Evolutionary conservation across 169 alveolate species (phyloP).

Genomic region (Plasmodium reichenowi): DNA sequence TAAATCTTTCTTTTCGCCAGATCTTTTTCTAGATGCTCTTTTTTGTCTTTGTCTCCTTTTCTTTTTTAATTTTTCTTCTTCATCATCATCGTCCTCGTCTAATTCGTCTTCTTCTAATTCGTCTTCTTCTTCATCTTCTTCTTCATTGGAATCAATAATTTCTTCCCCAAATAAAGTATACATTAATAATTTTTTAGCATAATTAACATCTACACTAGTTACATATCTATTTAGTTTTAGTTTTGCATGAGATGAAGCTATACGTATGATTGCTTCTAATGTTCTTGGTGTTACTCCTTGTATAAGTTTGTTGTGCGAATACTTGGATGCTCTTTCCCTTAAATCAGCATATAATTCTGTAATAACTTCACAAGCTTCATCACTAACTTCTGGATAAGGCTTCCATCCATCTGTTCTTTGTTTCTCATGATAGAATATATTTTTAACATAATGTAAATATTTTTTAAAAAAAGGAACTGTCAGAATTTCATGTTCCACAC

Average conservation of each 20-base stretch:
- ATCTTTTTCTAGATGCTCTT: constrained; percentile 40
- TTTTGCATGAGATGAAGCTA: constrained; percentile 92
- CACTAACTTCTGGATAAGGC: constrained; percentile 87
- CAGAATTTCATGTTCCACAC: constrained; percentile 83
- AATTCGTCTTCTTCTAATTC: constrained; percentile 28
- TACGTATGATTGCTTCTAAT: constrained; percentile 91
- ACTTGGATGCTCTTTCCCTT: constrained; percentile 81
- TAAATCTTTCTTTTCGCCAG: constrained; percentile 25
- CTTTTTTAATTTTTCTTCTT: constrained; percentile 31
- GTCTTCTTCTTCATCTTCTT: constrained; percentile 35
- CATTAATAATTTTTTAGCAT: constrained; percentile 86
- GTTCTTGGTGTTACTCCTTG: constrained; percentile 89
- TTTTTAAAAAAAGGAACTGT: constrained; percentile 82
- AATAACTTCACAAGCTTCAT: constrained; percentile 87
- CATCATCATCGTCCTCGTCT: constrained; percentile 33
- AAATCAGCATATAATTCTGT: constrained; percentile 84
- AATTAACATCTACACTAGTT: constrained; percentile 84
- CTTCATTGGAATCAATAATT: constrained; percentile 59
- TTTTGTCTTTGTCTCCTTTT: constrained; percentile 4
- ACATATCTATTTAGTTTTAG: constrained; percentile 87
- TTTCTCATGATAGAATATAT: constrained; percentile 81
- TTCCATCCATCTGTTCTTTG: constrained; percentile 85
- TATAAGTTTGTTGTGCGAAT: constrained; percentile 78
- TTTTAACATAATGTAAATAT: constrained; percentile 85
- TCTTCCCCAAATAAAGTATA: constrained; percentile 89